Evolutionary conservation across 2,329 filamentous ascomycete genomes (phyloP).

Genomic region (Monosporascus sp.): DNA sequence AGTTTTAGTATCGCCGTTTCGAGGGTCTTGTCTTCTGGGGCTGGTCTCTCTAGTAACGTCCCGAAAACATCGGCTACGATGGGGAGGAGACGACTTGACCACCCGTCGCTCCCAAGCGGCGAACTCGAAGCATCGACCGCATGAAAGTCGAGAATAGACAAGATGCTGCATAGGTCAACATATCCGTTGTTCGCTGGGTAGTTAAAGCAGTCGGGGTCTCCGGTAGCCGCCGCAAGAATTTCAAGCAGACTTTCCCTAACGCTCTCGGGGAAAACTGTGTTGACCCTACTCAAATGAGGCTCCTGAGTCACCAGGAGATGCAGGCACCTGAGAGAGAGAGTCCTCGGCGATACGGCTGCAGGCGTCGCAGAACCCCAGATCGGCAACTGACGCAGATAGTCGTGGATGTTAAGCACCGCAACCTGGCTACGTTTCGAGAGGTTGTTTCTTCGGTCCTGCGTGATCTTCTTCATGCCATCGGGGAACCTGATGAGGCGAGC

Average conservation of each 20-base stretch:
- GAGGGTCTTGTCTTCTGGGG: conserved; percentile 32
- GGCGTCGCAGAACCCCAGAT: conserved; percentile 56
- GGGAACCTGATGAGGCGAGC: conserved; percentile 45
- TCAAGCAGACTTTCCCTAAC: conserved; percentile 44
- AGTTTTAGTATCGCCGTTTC: conserved; percentile 57
- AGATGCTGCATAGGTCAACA: conserved; percentile 32
- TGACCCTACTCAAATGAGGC: conserved; percentile 39
- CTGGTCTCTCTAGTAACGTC: conserved; percentile 29
- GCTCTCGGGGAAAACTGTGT: conserved; percentile 42
- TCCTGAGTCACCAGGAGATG: conserved; percentile 51
- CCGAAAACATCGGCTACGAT: conserved; percentile 44
- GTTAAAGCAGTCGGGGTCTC: conserved; percentile 29
- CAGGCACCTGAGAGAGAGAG: conserved; percentile 58
- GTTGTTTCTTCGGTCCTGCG: conserved; percentile 60
- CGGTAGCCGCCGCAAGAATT: conserved; percentile 32
- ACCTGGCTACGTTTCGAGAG: conserved; percentile 60
- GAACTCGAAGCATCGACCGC: conserved; percentile 43
- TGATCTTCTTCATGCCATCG: conserved; percentile 54
- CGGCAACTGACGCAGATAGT: conserved; percentile 43
- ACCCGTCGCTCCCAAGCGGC: conserved; percentile 30
- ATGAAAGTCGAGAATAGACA: conserved; percentile 51
- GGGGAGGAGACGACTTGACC: conserved; percentile 46
- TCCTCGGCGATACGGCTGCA: conserved; percentile 52
- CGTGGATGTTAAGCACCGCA: conserved; percentile 50
- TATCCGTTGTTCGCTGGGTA: conserved; percentile 27